Evolutionary conservation across 2,329 filamentous ascomycete genomes (phyloP), one percentile per base, ranked within the genome.

Genomic region (Penicillium italicum): DNA sequence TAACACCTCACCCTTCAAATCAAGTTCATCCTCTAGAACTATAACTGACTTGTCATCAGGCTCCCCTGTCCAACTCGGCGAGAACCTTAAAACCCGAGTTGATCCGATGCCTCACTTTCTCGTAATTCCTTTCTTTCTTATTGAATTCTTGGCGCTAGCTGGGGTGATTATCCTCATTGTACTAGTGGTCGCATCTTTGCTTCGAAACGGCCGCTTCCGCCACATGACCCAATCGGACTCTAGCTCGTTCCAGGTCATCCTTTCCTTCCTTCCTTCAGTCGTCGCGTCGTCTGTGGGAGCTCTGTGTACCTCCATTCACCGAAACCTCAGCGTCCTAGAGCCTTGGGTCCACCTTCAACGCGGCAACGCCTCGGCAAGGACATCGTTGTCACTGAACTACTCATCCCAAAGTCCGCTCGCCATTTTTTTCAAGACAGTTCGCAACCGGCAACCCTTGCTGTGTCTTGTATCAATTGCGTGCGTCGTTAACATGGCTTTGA

Each of bases 281-380:
- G 66, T 72, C 4, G 70, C 70, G 1, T 72, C 70, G 2, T 64
- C 66, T 0, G 69, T 72, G 1, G 67, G 66, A 9, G 63, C 70
- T 5, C 53, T 72, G 6, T 72, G 69, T 50, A 69, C 63, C 1
- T 72, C 70, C 0, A 72, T 72, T 34, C 66, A 72, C 34, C 69
- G 70, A 4, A 70, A 72, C 22, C 57, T 72, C 26, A 70, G 66
- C 20, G 66, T 72, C 7, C 61, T 72, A 11, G 70, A 72, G 53
- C 70, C 70, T 2, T 72, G 70, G 70, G 69, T 72, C 7, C 69
- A 72, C 28, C 62, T 72, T 4, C 70, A 72, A 38, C 62, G 68
- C 2, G 70, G 70, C 5, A 66, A 62, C 57, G 70, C 65, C 0
- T 49, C 58, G 4, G 65, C 65, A 6, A 59, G 58, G 14, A 53